Evolutionary conservation across 148 eudicot genomes (phyloP).

Genomic region (Diospyros lotus): DNA sequence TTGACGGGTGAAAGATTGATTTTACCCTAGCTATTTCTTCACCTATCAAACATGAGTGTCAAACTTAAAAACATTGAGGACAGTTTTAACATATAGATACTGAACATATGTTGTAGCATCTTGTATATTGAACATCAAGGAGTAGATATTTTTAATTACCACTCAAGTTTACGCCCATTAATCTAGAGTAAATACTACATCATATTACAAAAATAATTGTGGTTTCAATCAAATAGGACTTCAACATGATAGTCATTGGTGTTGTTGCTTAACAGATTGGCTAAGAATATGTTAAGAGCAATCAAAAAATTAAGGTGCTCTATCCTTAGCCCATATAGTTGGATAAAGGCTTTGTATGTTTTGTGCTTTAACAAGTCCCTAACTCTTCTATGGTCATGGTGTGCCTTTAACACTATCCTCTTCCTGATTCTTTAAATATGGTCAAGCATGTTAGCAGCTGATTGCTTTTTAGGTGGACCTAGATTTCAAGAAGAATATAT

Average conservation of each 20-base stretch:
- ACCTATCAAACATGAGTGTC: background rate
- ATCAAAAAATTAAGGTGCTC: background rate
- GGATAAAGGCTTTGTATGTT: too few species aligned
- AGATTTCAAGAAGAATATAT: background rate
- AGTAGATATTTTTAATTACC: background rate
- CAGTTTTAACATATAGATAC: background rate
- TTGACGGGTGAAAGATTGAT: too few species aligned
- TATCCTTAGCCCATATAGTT: background rate
- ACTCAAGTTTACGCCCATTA: background rate
- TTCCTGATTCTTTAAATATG: background rate
- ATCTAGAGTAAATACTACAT: background rate
- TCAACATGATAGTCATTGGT: background rate
- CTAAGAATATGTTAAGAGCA: background rate
- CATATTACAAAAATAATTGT: background rate
- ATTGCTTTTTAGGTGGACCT: background rate
- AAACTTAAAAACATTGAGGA: background rate
- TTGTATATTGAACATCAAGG: background rate
- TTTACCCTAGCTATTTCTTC: too few species aligned
- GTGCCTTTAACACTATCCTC: background rate
- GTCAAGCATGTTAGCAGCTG: background rate
- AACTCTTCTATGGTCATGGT: background rate
- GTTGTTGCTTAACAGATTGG: background rate
- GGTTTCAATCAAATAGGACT: conserved; percentile 1
- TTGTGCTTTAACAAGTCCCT: background rate
- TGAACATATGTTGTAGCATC: background rate